Evolutionary conservation across 2,329 filamentous ascomycete genomes (phyloP), one percentile per base, ranked within the genome.

Genomic region (Alternaria gansuensis): DNA sequence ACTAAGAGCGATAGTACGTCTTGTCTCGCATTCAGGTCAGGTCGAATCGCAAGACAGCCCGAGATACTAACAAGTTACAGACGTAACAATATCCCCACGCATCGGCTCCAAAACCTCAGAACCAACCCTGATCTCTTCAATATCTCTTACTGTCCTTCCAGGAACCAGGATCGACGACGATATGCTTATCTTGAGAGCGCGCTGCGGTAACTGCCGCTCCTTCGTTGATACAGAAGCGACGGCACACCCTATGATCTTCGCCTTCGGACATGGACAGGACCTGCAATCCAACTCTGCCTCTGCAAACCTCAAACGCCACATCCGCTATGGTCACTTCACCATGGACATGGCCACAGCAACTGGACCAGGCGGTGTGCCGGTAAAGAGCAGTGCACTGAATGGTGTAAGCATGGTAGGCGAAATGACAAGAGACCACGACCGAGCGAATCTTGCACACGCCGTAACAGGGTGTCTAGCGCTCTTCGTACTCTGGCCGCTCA

Each of bases 191-290:
- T 63, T 80, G 24, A 71, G 76, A 44, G 76, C 75, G 1, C 64
- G 77, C 3, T 81, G 79, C 62, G 65, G 67, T 8, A 77, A 78
- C 63, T 81, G 79, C 66, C 72, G 75, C 13, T 64, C 65, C 43
- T 75, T 67, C 33, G 65, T 81, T 3, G 73, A 81, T 55, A 51
- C 66, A 0, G 70, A 66, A 5, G 72, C 68, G 36, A 65, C 61
- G 0, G 34, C 63, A 0, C 75, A 79, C 24, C 76, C 77, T 1
- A 80, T 80, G 73, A 77, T 81, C 26, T 81, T 78, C 57, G 79
- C 79, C 3, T 76, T 81, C 7, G 79, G 79, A 2, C 71, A 73
- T 7, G 68, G 65, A 5, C 70, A 74, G 9, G 41, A 50, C 0
- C 36, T 69, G 49, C 69, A 57, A 54, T 79, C 64, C 13, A 60